These are phyloP conservation scores for Tolypocladium tundrense DNA, from an alignment of 2,329 filamentous ascomycete genomes.

Conservation along the genomic window DNA sequence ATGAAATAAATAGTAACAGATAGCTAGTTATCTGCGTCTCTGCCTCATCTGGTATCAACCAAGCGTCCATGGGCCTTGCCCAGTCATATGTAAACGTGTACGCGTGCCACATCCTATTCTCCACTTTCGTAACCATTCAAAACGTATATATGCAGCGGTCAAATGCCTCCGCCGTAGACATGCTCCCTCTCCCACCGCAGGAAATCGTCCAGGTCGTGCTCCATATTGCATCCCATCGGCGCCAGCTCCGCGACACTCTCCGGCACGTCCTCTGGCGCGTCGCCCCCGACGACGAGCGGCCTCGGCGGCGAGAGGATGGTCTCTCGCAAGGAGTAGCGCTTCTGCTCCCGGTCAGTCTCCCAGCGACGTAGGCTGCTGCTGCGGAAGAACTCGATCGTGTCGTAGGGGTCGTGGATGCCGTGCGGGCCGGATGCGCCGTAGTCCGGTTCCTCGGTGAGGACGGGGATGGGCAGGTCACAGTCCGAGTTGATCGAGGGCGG, in stretches of 20 bases:
- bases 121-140: background rate
- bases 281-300: conserved; percentile 31
- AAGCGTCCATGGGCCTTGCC: background rate
- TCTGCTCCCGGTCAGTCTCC: background rate
- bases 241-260: conserved; percentile 25
- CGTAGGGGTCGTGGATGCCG: conserved; percentile 5
- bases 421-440: conserved; percentile 12
- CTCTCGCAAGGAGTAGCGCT: background rate
- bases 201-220: conserved; percentile 49
- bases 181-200: conserved; percentile 46
- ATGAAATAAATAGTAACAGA: background rate
- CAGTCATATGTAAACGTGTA: background rate
- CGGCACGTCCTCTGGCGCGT: conserved; percentile 11
- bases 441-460: conserved; percentile 21
- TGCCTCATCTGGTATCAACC: background rate
- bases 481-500: conserved; percentile 20
- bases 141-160: background rate
- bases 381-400: conserved; percentile 22
- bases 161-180: conserved; percentile 24
- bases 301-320: conserved; percentile 21
- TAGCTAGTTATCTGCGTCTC: background rate
- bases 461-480: conserved; percentile 26
- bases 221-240: conserved; percentile 52
- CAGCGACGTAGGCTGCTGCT: conserved; percentile 3
- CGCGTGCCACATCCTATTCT: background rate